Base-by-base conservation (phyloP, 179 eudicot species). In the Spinacia oleracea region DNA sequence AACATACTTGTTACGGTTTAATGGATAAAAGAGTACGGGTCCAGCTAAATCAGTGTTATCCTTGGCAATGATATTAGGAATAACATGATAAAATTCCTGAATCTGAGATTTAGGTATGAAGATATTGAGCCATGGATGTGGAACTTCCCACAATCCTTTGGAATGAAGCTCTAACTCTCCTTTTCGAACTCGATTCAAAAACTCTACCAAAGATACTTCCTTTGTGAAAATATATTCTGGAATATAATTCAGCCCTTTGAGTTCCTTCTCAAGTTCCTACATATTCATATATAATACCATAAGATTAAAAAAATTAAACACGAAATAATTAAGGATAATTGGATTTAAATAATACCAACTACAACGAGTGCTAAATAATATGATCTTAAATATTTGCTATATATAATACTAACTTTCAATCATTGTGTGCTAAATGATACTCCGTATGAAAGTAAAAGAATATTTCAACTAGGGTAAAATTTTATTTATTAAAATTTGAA, bases 121-220 rank as follows among this genome's bases (percentile, higher is more conserved):
- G 11, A 96, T 81, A 73, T 91, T 96, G 27, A 95, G 88, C 98
- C 98, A 93, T 75, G 98, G 98, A 78, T 93, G 98, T 64, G 97
- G 93, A 81, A 87, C 92, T 35, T 91, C 97, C 92, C 91, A 87
- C n/a, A 86, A 65, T 5, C 92, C 92, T 84, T 89, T 80, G 2
- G 92, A 75, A 63, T 89, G 80, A 18, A 90, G 92, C 78, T 88
- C 81, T 27, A 88, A 48, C 80, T 91, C 96, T 60, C 88, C 93
- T 50, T 72, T 84, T 75, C 96, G 74, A 1, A 92, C 98, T 45
- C 98, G 83, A 64, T 88, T 86, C 5, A 93, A 83, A 76, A 96
- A 96, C 40, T 89, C 93, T 1, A 89, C 79, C 2, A 68, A 83
- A 0, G 88, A 0, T 5, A 77, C 88, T 6, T 96, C 96, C 74